A percentile compares a stretch with the other conserved stretches of the same genome.
Conservation (phyloP, 129 eudicot species). For the Rutidosis leptorrhynchoides region DNA sequence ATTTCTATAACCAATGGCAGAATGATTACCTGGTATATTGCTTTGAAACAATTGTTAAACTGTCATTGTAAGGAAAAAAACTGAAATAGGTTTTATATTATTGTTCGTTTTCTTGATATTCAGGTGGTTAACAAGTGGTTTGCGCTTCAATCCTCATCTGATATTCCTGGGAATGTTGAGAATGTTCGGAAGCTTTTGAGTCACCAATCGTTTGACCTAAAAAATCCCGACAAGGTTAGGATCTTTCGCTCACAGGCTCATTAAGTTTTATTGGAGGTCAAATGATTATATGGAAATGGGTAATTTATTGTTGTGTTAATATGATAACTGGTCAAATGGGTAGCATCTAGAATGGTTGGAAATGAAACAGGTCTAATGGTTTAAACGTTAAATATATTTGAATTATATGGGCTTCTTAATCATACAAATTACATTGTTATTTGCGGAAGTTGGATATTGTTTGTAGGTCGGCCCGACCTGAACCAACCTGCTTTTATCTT, state of each 20-base stretch:
- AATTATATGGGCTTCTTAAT: no score
- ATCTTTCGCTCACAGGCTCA: background rate
- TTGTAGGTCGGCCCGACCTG: background rate
- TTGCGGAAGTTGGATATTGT: no score
- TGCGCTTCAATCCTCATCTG: conserved; percentile 87
- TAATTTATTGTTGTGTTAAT: background rate
- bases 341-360: background rate
- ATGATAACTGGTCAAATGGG: background rate
- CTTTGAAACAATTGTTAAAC: no score
- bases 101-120: background rate
- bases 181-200: conserved; percentile 68
- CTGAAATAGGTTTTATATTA: background rate
- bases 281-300: background rate
- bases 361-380: no score
- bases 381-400: no score
- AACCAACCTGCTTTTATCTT: background rate
- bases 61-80: background rate
- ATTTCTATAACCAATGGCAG: conserved; percentile 91
- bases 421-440: no score
- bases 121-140: conserved; percentile 94
- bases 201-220: conserved; percentile 85
- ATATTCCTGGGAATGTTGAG: conserved; percentile 89
- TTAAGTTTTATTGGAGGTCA: background rate
- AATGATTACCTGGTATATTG: conserved; percentile 84
- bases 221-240: conserved; percentile 87